These are phyloP conservation scores for Lachnellula occidentalis DNA, from an alignment of 2,329 filamentous ascomycete genomes.

Conservation along the genomic window DNA sequence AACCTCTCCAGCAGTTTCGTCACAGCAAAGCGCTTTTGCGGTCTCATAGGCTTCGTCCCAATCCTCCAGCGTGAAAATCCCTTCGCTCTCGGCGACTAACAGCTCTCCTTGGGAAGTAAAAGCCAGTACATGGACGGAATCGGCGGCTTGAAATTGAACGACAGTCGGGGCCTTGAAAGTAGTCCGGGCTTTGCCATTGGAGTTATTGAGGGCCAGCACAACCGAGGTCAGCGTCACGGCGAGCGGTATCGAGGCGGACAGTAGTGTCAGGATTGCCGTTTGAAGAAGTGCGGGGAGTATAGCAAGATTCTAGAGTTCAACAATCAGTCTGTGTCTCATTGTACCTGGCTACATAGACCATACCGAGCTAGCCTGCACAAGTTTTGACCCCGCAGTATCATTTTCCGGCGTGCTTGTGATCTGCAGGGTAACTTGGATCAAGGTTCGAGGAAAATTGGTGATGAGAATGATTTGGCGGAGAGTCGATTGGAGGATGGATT, in stretches of 20 bases:
- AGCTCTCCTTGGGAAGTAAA: conserved; percentile 72
- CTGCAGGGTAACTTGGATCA: conserved; percentile 80
- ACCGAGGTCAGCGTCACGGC: conserved; percentile 64
- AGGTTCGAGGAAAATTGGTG: conserved; percentile 67
- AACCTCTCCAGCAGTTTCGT: conserved; percentile 24
- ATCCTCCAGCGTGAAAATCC: conserved; percentile 65
- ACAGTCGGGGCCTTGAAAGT: conserved; percentile 57
- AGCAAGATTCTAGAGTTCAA: conserved; percentile 57
- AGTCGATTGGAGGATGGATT: conserved; percentile 66
- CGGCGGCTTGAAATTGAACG: conserved; percentile 54
- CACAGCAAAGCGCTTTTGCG: conserved; percentile 61
- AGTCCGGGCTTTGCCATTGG: conserved; percentile 35
- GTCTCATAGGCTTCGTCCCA: conserved; percentile 67
- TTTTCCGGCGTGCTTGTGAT: conserved; percentile 64
- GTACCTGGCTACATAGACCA: conserved; percentile 9
- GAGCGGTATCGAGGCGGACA: conserved; percentile 79
- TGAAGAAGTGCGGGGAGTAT: conserved; percentile 80
- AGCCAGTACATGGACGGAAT: conserved; percentile 75
- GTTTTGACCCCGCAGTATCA: conserved; percentile 55
- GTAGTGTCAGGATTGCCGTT: conserved; percentile 68
- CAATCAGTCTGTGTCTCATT: conserved; percentile 9
- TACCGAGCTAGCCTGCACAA: conserved; percentile 57
- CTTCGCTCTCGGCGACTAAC: conserved; percentile 76
- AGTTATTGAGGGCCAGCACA: conserved; percentile 52
- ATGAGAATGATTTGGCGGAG: conserved; percentile 70